phyloP scores from a whole-genome alignment of 2,329 filamentous ascomycete genomes.

The Ampelomyces quisqualis region DNA sequence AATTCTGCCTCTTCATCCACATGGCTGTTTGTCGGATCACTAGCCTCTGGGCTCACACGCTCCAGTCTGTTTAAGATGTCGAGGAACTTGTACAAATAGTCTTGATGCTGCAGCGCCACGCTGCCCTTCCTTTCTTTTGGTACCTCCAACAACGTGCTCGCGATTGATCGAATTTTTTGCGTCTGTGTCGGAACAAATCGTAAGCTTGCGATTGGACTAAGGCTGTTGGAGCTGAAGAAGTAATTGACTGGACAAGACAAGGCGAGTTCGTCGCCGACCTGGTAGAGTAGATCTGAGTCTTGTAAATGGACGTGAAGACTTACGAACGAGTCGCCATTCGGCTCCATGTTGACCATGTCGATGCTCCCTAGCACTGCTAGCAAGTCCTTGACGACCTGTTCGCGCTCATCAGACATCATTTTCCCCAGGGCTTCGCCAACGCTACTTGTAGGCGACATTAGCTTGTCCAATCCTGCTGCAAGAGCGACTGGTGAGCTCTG shows the following conservation, averaged over 20 bases:
- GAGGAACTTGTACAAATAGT: conserved; percentile 70
- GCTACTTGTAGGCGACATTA: conserved; percentile 19
- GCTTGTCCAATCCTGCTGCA: conserved; percentile 32
- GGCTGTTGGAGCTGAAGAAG: conserved; percentile 8
- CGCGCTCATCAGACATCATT: conserved; percentile 72
- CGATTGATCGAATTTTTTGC: conserved; percentile 81
- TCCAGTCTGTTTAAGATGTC: conserved; percentile 75
- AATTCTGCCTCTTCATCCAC: conserved; percentile 74
- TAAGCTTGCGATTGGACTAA: conserved; percentile 29
- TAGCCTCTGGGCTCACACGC: conserved; percentile 54
- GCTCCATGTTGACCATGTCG: conserved; percentile 81
- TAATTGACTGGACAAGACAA: conserved; percentile 10
- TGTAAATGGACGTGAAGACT: conserved; percentile 36
- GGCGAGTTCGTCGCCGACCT: conserved; percentile 4
- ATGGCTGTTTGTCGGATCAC: conserved; percentile 35
- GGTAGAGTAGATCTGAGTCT: conserved; percentile 14
- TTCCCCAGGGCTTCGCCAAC: conserved; percentile 55
- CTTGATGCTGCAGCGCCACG: conserved; percentile 62
- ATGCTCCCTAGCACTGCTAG: conserved; percentile 74
- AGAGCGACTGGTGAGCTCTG: conserved; percentile 31
- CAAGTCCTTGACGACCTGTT: conserved; percentile 78
- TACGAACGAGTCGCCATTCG: conserved; percentile 65
- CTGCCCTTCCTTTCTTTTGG: conserved; percentile 56
- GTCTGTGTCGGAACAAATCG: conserved; percentile 52
- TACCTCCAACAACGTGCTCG: conserved; percentile 71